Evolutionary conservation across 257 asterid species (phyloP), one percentile per base, ranked within the genome.

Genomic region (Penstemon newberryi): DNA sequence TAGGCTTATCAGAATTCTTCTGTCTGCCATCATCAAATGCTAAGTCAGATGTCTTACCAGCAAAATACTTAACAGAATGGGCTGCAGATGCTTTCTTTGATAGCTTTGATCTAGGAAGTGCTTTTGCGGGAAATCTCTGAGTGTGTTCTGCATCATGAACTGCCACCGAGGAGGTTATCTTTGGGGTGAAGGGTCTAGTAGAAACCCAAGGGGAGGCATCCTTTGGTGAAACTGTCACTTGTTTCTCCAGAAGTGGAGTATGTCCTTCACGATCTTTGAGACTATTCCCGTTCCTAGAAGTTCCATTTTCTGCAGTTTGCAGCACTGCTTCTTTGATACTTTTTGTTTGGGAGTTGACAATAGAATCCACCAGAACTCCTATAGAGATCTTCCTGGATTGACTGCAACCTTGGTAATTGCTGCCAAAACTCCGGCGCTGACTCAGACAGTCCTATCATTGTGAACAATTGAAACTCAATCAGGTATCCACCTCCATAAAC

Each of bases 311-410:
- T 59, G 80, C 75, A 63, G 40, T 66, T 73, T 56, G 80, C 47
- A 15, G 37, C 43, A 56, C 68, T 60, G 75, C 67, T 49, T 80
- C 79, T 78, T 73, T 73, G 58, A 60, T 56, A 46, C 70, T 74
- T 50, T 79, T 78, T 40, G 71, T 40, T 69, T 78, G 80, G 33
- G 75, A 72, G 72, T 80, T 78, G 56, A 85, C 63, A 64, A 58
- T 66, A 56, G 93, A 83, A 76, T 85, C 84, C 58, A 78, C 76
- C 66, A 85, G 81, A 76, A 90, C 79, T 60, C 97, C 98, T 12
- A 90, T 75, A 59, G 98, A 92, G 74, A 88, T 84, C 78, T 92
- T 92, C 82, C 89, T 86, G 69, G 91, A 72, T 80, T 86, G 96
- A 72, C 96, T 84, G 74, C 79, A 73, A 61, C 49, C 53, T 15